Evolutionary conservation across 2,329 filamentous ascomycete genomes (phyloP), one percentile per base, ranked within the genome.

Genomic region (Cercospora zeina): DNA sequence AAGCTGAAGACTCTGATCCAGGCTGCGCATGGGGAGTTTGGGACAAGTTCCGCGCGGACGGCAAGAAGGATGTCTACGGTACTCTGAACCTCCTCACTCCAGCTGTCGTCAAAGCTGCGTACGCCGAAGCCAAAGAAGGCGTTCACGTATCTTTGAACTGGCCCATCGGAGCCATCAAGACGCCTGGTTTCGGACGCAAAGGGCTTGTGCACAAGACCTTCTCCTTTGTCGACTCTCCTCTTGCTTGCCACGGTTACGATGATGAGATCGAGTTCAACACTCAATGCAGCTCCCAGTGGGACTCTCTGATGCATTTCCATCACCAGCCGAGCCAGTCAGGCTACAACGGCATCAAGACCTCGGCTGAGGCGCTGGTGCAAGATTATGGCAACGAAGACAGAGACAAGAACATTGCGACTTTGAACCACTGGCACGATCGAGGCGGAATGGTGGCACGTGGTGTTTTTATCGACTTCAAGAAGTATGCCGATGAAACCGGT

Each of bases 401-500:
- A 13, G 71, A 68, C 2, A 60, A 65, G 53, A 68, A 68, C 24
- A 53, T 74, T 5, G 72, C 73, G 5, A 75, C 73, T 8, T 61
- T 75, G 13, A 69, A 75, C 51, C 71, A 83, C 67, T 85, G 82
- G 82, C 81, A 83, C 64, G 65, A 74, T 2, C 75, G 75, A 1
- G 83, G 83, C 30, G 82, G 82, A 1, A 68, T 86, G 9, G 82
- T 83, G 3, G 83, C 78, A 0, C 77, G 85, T 1, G 85, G 82
- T 4, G 81, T 87, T 0, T 74, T 87, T 19, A 77, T 87, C 55
- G 85, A 87, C 70, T 86, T 81, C 58, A 78, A 77, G 54, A 67
- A 74, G 9, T 90, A 87, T 81, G 85, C 87, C 1, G 78, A 79
- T 16, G 75, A 76, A 37, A 80, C 86, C 50, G 81, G 80, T 34